Base-by-base conservation (phyloP, 2,329 filamentous ascomycete genomes). In the Sclerotiophoma versabilis region DNA sequence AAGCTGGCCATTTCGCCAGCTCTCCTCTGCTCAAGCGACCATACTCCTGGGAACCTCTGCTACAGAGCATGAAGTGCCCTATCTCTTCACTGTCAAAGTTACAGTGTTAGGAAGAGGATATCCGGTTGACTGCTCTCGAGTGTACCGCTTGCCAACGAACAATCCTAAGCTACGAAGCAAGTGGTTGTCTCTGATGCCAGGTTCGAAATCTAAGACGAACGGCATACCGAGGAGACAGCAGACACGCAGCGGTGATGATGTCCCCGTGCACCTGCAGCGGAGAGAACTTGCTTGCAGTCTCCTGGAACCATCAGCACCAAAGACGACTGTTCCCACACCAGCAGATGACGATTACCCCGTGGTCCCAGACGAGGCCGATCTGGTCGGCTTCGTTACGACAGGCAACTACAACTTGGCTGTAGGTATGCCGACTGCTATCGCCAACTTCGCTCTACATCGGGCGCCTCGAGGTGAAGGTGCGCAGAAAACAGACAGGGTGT, bases 311-410 rank as follows among this genome's bases (percentile, higher is more conserved):
- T 44, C 15, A 9, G 17, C 37, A 12, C 5, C 39, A 10, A 26
- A 34, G 36, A 34, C 34, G 17, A 23, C 37, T n/a, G 14, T 3
- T 20, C 11, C 62, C 5, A 70, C 70, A 37, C 66, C 68, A 10
- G 70, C 68, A 33, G 62, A 68, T 23, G 60, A 64, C n/a, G 71
- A 75, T 0, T 85, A 91, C 62, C 88, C 88, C 0, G 69, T 86
- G 0, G 86, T 92, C n/a, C 93, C 93, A 0, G 80, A 81, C 9
- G 86, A 87, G 58, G 80, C 84, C 19, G 90, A 97, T 71, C 80
- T 98, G 11, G 84, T 98, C 44, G 95, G 95, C 0, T 99, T 96
- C 71, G 87, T 97, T 20, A 97, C 92, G 2, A 89, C 89, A 1
- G 95, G 93, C 0, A 88, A 90, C 44, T 96, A 89, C 72, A 92